Conservation (phyloP, 306 rosid genomes). For the Arachis hypogaea region DNA sequence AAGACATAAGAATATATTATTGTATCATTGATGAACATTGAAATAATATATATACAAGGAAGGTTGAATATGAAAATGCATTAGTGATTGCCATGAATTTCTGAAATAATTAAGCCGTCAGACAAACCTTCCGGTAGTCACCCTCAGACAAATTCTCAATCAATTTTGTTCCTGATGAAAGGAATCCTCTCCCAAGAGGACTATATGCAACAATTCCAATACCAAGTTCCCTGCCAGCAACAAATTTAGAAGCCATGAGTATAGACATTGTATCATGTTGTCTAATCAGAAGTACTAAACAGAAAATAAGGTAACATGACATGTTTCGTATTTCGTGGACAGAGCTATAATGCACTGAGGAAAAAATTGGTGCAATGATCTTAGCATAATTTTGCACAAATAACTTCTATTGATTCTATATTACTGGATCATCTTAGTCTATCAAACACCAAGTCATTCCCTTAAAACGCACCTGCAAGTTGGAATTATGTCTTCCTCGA, state of each 20-base stretch:
- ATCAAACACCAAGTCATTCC: too few relatives aligned
- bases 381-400: slow-evolving; percentile 46
- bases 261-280: neutral
- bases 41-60: neutral
- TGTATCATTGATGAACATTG: neutral
- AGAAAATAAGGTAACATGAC: neutral
- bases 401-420: too few relatives aligned
- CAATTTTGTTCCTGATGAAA: slow-evolving; percentile 54
- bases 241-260: neutral
- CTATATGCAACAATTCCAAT: slow-evolving; percentile 73
- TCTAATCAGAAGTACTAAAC: neutral
- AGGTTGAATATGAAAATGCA: neutral
- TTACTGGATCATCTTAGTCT: too few relatives aligned
- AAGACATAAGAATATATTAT: neutral
- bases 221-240: slow-evolving; percentile 52
- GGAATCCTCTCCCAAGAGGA: slow-evolving; percentile 72
- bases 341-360: too few relatives aligned
- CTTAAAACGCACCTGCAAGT: slow-evolving; percentile 35
- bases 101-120: neutral
- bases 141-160: slow-evolving; percentile 35
- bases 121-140: slow-evolving; percentile 63
- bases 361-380: slow-evolving; percentile 58
- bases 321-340: neutral
- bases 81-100: neutral
- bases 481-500: too few relatives aligned